phyloP scores from a whole-genome alignment of 352 stramenopile species.

The Elongisporangium prolatum region DNA sequence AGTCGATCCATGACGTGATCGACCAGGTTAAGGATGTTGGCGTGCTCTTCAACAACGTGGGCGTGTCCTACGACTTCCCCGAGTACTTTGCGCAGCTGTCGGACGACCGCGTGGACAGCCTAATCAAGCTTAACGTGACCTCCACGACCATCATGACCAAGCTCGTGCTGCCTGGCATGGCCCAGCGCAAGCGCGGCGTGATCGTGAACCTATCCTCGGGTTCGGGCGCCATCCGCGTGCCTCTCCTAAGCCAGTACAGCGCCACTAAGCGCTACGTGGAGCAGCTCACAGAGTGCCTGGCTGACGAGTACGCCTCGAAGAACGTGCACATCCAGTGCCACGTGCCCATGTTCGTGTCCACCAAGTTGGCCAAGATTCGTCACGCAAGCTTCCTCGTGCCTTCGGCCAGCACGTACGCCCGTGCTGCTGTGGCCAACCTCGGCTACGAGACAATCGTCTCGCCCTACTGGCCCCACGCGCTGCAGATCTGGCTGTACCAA shows the following conservation, averaged over 20 bases:
- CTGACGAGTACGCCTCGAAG: constrained; percentile 94
- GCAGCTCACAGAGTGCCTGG: constrained; percentile 94
- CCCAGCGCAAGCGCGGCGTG: constrained; percentile 90
- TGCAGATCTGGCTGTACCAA: constrained; percentile 95
- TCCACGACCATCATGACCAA: constrained; percentile 80
- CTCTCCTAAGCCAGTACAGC: constrained; percentile 96
- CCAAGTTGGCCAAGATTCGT: constrained; percentile 98
- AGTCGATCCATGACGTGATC: constrained; percentile 44
- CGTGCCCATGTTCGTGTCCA: constrained; percentile 98
- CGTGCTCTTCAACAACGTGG: constrained; percentile 99
- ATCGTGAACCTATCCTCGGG: constrained; percentile 98
- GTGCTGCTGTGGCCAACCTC: constrained; percentile 89
- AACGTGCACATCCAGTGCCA: constrained; percentile 96
- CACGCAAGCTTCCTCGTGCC: constrained; percentile 92
- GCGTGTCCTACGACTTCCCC: constrained; percentile 97
- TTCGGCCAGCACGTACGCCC: constrained; percentile 88
- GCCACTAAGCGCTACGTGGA: constrained; percentile 98
- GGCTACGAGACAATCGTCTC: constrained; percentile 91
- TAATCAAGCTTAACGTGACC: constrained; percentile 90
- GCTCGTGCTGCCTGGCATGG: constrained; percentile 92
- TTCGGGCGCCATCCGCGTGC: constrained; percentile 93
- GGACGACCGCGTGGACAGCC: constrained; percentile 88
- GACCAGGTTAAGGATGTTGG: constrained; percentile 90
- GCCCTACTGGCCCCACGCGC: constrained; percentile 94
- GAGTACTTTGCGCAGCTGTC: constrained; percentile 97